Base-by-base conservation (phyloP, 768 basidiomycete species). In the Dictyophora rubrovolvata region DNA sequence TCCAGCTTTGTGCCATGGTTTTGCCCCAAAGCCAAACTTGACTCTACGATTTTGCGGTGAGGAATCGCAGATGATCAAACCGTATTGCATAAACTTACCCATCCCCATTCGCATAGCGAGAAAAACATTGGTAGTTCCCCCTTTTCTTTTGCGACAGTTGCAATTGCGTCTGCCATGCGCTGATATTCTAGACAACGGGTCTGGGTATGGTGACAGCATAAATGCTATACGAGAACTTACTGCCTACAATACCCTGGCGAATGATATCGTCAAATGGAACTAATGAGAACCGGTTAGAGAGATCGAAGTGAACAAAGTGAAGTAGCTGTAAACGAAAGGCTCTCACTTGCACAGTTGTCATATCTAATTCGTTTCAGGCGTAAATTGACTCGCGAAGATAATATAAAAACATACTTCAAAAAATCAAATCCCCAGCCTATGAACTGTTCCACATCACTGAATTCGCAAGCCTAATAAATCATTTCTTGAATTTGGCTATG, bases 71-170 rank as follows among this genome's bases (percentile, higher is more conserved):
- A 1, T 10, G 16, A 18, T 2, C 18, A 33, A 34, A 12, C 28
- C 33, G 6, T 17, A 33, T 20, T 16, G 20, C 51, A 12, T 6
- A 33, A 5, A 63, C 68, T 47, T 67, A 86, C 85, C 65, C 77
- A 71, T 50, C 85, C 85, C 85, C 85, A 86, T 64, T 85, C 76
- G 66, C 85, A 86, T 17, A 86, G 65, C 17, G 84, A 85, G 61
- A 82, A 75, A 42, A 83, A 67, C 23, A 86, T 66, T 2, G 85
- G 81, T 0, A 79, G 73, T 54, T 77, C 81, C 0, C 79, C 78
- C 5, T 79, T 75, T 6, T 67, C 64, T 61, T 74, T 66, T 28
- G 80, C 73, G 14, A 83, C 71, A 46, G 76, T 70, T 2, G 69
- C 65, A 59, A 86, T 81, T 34, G 85, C 84, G 42, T 78, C 69